Evolutionary conservation across 2,329 filamentous ascomycete genomes (phyloP), one percentile per base, ranked within the genome.

Genomic region (Cadophora sp.): DNA sequence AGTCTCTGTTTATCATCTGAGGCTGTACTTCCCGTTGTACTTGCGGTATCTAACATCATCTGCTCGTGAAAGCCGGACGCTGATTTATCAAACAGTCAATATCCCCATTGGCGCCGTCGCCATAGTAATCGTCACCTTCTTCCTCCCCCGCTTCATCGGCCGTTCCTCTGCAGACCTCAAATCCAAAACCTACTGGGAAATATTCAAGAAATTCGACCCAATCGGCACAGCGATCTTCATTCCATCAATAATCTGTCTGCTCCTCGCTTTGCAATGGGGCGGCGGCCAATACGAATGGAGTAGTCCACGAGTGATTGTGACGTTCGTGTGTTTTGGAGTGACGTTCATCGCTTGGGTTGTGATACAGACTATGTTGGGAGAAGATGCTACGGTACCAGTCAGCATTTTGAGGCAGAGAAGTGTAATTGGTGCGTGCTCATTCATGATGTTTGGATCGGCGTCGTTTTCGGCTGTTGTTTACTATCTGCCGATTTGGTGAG

Each of bases 401-500:
- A 76, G 79, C 16, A 77, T 82, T 67, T 46, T 81, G 22, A 73
- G 68, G n/a, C 73, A 80, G 31, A 76, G 80, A 14, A 78, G 73
- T 31, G 74, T 82, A 29, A 69, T 73, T 8, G 72, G 69, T n/a
- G 77, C 76, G 2, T 70, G 74, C 29, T 68, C 72, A 19, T 79
- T 77, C 62, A 61, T 76, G 8, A 74, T 61, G 65, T 75, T 59
- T 79, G 74, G 81, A 34, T 64, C 69, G 34, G 68, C 66, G 50
- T 70, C 73, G n/a, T 68, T 73, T 34, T 81, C 69, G 50, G 70
- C 79, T 27, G 72, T 81, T 53, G 81, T 80, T 69, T 80, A 83
- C 26, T 80, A 80, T 37, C 77, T 82, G 53, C 80, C 85, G 53
- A 84, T 86, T 68, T 80, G 82, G 73, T 83, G 1, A 16, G 62